Evolutionary conservation across 2,329 filamentous ascomycete species (phyloP), one percentile per base, ranked within the genome.

Genomic region (Alternaria rosae): DNA sequence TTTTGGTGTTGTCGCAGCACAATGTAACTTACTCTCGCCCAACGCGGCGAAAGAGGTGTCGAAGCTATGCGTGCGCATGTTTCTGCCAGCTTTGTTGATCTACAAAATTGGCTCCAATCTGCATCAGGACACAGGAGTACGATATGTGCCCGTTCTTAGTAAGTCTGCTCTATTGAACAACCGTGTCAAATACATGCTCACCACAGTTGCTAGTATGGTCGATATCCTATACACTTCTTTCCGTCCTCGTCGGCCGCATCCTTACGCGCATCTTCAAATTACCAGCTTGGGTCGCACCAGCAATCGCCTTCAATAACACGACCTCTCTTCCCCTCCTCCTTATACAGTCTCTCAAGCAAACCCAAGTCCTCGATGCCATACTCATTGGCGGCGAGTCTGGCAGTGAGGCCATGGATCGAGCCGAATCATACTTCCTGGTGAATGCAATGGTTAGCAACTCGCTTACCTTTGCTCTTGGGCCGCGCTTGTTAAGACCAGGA

Each of bases 351-450:
- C 78, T 88, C 26, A 79, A 83, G 43, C 79, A 83, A 10, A 88
- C 88, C 0, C 87, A 87, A 3, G 86, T 89, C 25, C 78, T 91
- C 7, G 74, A 82, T 23, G 73, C 81, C 3, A 72, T 82, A 45
- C 79, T 90, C 17, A 74, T 83, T 61, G 64, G 77, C 62, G 66
- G 83, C 67, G 80, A 85, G 66, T 74, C 80, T 2, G 75, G 79
- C 3, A 68, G 76, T 2, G 79, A 80, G 4, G 86, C 86, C 0
- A 79, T 90, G 12, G 83, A 86, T 55, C 81, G 88, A 10, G 88
- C 88, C 7, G 87, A 89, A 71, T 86, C 86, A 13, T 91, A 89
- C 74, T 90, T 91, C 70, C 78, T 91, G 4, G 85, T 91, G 61
- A 90, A 88, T 65, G 85, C 88, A 4, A 89, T 89, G 57, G 81